phyloP scores from a whole-genome alignment of 2,329 filamentous ascomycete genomes.

The Penicillium brevicompactum region DNA sequence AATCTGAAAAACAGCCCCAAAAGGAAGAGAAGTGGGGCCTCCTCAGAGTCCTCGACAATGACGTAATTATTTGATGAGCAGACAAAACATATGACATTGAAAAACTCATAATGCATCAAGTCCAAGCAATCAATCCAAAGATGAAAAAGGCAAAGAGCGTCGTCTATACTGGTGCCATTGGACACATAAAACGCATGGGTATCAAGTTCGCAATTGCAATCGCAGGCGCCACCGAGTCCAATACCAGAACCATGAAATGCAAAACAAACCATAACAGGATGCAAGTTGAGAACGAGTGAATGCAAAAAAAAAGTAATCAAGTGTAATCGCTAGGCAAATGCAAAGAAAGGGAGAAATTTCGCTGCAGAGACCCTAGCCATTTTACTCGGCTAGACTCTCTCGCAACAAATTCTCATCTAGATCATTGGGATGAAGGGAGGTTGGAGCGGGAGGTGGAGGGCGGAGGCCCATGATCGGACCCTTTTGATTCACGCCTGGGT shows the following conservation, averaged over 20 bases:
- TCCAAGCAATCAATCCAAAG: background rate
- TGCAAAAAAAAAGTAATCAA: conserved; percentile 1
- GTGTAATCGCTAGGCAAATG: conserved; percentile 6
- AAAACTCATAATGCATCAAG: background rate
- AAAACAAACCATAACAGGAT: conserved; percentile 1
- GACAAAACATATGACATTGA: background rate
- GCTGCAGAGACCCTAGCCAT: background rate
- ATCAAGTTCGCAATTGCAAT: conserved; percentile 7
- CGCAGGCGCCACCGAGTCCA: conserved; percentile 3
- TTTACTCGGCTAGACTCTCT: conserved; percentile 58
- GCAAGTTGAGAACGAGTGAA: background rate
- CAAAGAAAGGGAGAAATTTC: background rate
- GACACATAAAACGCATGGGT: conserved; percentile 8
- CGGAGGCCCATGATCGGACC: conserved; percentile 74
- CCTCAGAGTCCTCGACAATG: too few relatives aligned
- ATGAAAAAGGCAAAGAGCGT: background rate
- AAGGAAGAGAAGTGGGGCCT: background rate
- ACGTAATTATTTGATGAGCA: background rate
- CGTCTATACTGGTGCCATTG: background rate
- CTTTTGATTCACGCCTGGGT: conserved; percentile 76
- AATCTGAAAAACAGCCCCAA: background rate
- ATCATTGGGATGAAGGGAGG: conserved; percentile 59
- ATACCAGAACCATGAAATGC: conserved; percentile 9
- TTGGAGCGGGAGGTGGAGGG: conserved; percentile 56
- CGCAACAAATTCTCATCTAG: conserved; percentile 64